Evolutionary conservation across 2,329 filamentous ascomycete genomes (phyloP).

Genomic region (Aspergillus neotritici): DNA sequence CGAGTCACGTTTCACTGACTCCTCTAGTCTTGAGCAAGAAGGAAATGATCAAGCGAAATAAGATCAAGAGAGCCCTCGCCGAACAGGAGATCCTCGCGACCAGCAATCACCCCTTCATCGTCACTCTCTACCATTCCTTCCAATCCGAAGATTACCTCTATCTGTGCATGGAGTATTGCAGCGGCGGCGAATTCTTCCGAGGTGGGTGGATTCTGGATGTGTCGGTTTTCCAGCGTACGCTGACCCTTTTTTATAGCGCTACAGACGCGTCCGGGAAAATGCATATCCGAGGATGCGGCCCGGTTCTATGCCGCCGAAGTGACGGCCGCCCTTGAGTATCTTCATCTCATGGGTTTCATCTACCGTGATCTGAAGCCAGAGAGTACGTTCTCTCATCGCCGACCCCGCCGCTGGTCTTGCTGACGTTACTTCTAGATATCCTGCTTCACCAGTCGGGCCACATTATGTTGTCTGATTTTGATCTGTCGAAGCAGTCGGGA

Average conservation of each 20-base stretch:
- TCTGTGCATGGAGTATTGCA: conserved; percentile 99
- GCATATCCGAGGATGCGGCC: conserved; percentile 92
- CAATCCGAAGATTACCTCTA: conserved; percentile 98
- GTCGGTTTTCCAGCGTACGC: neutral
- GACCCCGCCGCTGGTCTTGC: neutral
- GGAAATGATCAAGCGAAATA: conserved; percentile 99
- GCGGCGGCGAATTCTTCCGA: conserved; percentile 95
- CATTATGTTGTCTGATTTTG: conserved; percentile 99
- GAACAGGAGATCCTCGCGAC: conserved; percentile 98
- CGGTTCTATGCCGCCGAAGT: conserved; percentile 97
- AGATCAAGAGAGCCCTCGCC: conserved; percentile 96
- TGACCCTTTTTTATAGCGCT: conserved; percentile 52
- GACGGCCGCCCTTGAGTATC: conserved; percentile 89
- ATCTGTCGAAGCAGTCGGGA: conserved; percentile 95
- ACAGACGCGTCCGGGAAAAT: conserved; percentile 94
- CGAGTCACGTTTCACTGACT: conserved; percentile 24
- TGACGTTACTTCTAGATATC: conserved; percentile 64
- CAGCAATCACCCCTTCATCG: conserved; percentile 98
- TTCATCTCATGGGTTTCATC: conserved; percentile 99
- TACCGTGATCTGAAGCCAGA: conserved; percentile 97
- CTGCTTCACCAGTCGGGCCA: conserved; percentile 97
- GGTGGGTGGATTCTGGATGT: conserved; percentile 30
- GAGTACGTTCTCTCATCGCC: conserved; percentile 54
- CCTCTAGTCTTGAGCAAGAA: conserved; percentile 91
- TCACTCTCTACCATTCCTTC: conserved; percentile 97